phyloP scores from a whole-genome alignment of 1,284 basidiomycete species.

The Malassezia obtusa region DNA sequence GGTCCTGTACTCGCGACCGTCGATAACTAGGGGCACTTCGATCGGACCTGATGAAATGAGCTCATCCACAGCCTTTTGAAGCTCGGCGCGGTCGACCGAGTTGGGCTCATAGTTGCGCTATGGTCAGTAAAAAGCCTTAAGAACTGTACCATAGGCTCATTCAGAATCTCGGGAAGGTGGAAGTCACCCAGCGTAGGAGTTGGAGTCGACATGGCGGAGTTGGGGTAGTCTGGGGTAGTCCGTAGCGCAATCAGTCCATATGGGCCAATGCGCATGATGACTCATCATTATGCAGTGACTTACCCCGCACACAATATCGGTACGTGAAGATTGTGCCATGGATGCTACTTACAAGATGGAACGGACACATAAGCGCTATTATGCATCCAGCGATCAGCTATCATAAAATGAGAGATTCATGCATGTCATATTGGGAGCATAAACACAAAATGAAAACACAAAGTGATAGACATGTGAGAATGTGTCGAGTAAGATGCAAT shows the following conservation, averaged over 20 bases:
- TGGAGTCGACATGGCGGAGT: neutral
- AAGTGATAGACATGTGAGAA: too few relatives aligned
- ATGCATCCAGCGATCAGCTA: too few relatives aligned
- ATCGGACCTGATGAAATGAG: constrained; percentile 75
- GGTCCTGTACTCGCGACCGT: constrained; percentile 78
- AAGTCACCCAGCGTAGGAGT: constrained; percentile 21
- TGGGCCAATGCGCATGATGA: neutral
- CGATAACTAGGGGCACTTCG: constrained; percentile 83
- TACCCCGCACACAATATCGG: too few relatives aligned
- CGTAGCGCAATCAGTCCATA: neutral
- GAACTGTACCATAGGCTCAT: constrained; percentile 38
- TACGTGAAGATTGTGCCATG: too few relatives aligned
- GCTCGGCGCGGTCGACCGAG: constrained; percentile 65
- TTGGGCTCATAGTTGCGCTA: constrained; percentile 64
- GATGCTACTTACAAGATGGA: too few relatives aligned
- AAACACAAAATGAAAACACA: too few relatives aligned
- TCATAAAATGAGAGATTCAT: too few relatives aligned
- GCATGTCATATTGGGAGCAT: too few relatives aligned
- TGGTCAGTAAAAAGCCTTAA: too few relatives aligned
- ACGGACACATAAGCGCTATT: too few relatives aligned
- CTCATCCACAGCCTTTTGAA: constrained; percentile 66
- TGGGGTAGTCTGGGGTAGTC: neutral
- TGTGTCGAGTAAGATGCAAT: too few relatives aligned
- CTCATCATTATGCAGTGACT: neutral
- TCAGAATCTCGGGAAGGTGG: constrained; percentile 36